phyloP scores from a whole-genome alignment of 805 yeast genomes.

The Candida maltosa region DNA sequence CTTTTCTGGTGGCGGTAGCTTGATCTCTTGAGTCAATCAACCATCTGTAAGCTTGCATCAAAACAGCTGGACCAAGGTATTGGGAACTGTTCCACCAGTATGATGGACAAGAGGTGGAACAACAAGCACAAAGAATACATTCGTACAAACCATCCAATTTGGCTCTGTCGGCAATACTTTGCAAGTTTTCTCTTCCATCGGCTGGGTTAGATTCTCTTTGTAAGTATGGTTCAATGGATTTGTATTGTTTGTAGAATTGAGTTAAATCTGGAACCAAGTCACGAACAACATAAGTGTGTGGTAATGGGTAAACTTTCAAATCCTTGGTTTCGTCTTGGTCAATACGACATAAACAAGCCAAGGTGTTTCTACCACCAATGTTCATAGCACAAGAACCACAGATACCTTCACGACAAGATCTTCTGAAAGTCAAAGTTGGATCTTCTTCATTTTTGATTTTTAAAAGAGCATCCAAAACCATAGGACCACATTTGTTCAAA shows the following conservation, averaged over 20 bases:
- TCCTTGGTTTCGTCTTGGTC: slow-evolving; percentile 74
- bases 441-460: slow-evolving; percentile 97
- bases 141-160: slow-evolving; percentile 96
- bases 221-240: slow-evolving; percentile 94
- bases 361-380: slow-evolving; percentile 94
- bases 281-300: slow-evolving; percentile 96
- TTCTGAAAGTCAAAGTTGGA: slow-evolving; percentile 90
- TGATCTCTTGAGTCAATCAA: slow-evolving; percentile 95
- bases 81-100: slow-evolving; percentile 99
- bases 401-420: slow-evolving; percentile 99
- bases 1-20: slow-evolving; percentile 77
- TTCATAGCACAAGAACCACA: slow-evolving; percentile 99
- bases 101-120: slow-evolving; percentile 98
- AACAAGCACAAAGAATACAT: slow-evolving; percentile 97
- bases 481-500: slow-evolving; percentile 92
- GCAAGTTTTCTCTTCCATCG: slow-evolving; percentile 92
- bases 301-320: slow-evolving; percentile 90
- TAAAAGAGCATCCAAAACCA: slow-evolving; percentile 92
- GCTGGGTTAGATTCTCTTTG: slow-evolving; percentile 78
- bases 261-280: slow-evolving; percentile 98
- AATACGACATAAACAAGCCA: slow-evolving; percentile 94
- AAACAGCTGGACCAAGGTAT: slow-evolving; percentile 96
- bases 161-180: slow-evolving; percentile 87
- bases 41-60: slow-evolving; percentile 99
- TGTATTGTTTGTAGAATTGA: slow-evolving; percentile 96